These are phyloP conservation scores for Pseudisothecium myosuroides DNA, from an alignment of 225 moss, liverwort and hornwort genomes.

Conservation along the genomic window DNA sequence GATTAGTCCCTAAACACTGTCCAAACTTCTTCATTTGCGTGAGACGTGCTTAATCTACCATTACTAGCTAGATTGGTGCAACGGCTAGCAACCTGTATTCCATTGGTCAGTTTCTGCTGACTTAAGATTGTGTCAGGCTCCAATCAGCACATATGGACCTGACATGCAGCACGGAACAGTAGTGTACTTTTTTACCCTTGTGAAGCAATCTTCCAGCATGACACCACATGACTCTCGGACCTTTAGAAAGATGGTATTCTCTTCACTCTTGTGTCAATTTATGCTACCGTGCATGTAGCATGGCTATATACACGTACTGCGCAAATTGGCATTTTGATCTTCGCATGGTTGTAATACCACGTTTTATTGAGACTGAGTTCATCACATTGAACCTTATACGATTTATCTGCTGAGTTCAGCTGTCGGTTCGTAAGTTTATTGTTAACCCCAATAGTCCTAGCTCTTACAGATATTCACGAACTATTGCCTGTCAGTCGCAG, in stretches of 20 bases:
- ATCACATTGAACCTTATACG: background rate
- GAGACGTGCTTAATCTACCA: background rate
- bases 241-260: constrained; percentile 37
- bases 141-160: constrained; percentile 56
- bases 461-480: background rate
- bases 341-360: background rate
- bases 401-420: background rate
- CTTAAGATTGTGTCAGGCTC: constrained; percentile 50
- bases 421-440: background rate
- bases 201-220: constrained; percentile 34
- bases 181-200: constrained; percentile 46
- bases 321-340: background rate
- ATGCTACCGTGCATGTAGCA: constrained; percentile 4
- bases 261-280: constrained; percentile 5
- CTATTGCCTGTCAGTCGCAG: background rate
- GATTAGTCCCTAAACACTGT: background rate
- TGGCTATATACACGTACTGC: background rate
- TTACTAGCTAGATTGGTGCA: constrained; percentile 1
- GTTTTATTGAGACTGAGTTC: background rate
- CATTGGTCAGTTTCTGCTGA: constrained; percentile 42
- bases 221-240: constrained; percentile 15
- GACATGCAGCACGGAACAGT: constrained; percentile 44
- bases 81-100: constrained; percentile 9
- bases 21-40: background rate
- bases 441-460: background rate